Evolutionary conservation across 352 stramenopile species (phyloP), one percentile per base, ranked within the genome.

Genomic region (Globisporangium solare): DNA sequence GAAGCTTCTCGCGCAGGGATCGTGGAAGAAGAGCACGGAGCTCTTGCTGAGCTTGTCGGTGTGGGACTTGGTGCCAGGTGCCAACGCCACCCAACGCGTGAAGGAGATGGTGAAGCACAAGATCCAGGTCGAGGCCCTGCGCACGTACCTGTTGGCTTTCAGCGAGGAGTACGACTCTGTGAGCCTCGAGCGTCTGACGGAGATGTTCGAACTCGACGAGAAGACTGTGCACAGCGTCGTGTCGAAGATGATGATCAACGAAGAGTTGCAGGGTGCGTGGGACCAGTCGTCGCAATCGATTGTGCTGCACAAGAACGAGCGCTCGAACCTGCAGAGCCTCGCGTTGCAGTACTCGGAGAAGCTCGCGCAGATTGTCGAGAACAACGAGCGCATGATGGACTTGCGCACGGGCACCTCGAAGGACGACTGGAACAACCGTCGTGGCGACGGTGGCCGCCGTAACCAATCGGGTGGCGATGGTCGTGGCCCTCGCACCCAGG

Each of bases 181-280:
- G 49, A 97, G 84, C 46, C 79, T 98, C 35, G 77, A 69, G 24
- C 92, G 96, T 27, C 77, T 99, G 31, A 98, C 92, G 67, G 88
- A 95, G 58, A 99, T 98, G 89, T 99, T 99, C 73, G 94, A 98
- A 56, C 86, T 99, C 52, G 86, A 93, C 22, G 91, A 96, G 58
- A 97, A 94, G 73, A 96, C 95, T 41, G 95, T 98, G 53, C 96
- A 99, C 79, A 95, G 81, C 56, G 88, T 99, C n/a, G 92, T 99
- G 35, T 98, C 90, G 49, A 99, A 99, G 72, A 99, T 99, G 96
- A 99, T 99, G 83, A 98, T 99, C 79, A 98, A 98, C 64, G 85
- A 96, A 49, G 96, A 99, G 71, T 81, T 99, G 3, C 87, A 95
- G 63, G 97, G 92, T 46, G 96, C 86, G 43, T 99, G 96, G 96